Evolutionary conservation across 495 filamentous ascomycete species (phyloP).

Genomic region (Penicillium antarcticum): DNA sequence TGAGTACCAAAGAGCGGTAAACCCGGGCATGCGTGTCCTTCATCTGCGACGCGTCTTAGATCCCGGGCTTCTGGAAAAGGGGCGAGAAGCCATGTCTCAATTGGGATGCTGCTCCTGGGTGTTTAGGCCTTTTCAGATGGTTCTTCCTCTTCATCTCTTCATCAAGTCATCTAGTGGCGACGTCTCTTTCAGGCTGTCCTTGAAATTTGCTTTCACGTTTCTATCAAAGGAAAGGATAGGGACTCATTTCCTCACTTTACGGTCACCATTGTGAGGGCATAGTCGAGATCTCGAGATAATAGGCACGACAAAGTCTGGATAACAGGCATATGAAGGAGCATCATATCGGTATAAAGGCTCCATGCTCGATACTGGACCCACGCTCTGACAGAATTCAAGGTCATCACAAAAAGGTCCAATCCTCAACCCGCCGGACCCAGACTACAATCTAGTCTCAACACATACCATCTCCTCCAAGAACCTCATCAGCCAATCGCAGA

Average conservation of each 20-base stretch:
- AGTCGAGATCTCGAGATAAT: too few relatives aligned
- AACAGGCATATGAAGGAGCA: too few relatives aligned
- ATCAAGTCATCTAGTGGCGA: not conserved
- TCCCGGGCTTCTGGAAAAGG: slow-evolving; percentile 18
- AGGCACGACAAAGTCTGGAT: too few relatives aligned
- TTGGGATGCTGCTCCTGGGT: slow-evolving; percentile 13
- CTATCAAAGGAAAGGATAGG: not conserved
- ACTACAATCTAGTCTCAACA: not conserved
- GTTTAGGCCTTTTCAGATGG: slow-evolving; percentile 6
- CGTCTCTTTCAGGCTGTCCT: not conserved
- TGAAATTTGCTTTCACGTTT: not conserved
- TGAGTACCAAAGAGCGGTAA: slow-evolving; percentile 23
- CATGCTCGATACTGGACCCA: not conserved
- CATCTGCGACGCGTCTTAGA: slow-evolving; percentile 1
- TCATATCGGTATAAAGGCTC: not conserved
- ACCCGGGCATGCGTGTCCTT: slow-evolving; percentile 8
- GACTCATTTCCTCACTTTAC: not conserved
- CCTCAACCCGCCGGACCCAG: not conserved
- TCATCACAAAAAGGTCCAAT: not conserved
- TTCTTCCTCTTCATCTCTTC: not conserved
- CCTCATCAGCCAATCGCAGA: not conserved
- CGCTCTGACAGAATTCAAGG: not conserved
- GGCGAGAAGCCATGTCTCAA: slow-evolving; percentile 14
- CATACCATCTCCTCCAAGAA: not conserved
- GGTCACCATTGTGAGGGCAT: not conserved